These are phyloP conservation scores for Pulveroboletus sp. DNA, from an alignment of 768 basidiomycete genomes.

Conservation along the genomic window DNA sequence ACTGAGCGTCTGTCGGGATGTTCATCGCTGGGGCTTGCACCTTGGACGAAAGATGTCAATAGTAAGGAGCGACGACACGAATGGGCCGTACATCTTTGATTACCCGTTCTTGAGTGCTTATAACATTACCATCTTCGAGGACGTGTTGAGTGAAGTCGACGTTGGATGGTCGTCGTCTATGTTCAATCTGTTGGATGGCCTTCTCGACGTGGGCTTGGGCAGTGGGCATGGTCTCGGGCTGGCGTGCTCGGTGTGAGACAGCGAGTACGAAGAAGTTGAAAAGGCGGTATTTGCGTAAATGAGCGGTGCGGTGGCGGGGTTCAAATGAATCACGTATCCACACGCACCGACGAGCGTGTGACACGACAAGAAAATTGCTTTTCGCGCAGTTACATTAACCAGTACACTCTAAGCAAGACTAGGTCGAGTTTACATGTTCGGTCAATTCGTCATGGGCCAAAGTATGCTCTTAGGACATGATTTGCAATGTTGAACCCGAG, in stretches of 20 bases:
- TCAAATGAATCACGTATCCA: conserved; percentile 17
- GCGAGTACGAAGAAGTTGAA: conserved; percentile 4
- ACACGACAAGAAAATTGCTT: neutral
- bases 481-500: conserved; percentile 89
- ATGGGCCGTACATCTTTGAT: conserved; percentile 77
- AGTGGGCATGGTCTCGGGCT: conserved; percentile 28
- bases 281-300: conserved; percentile 15
- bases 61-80: conserved; percentile 2
- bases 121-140: conserved; percentile 86
- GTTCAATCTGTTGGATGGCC: conserved; percentile 36
- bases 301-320: conserved; percentile 22
- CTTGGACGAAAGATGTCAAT: conserved; percentile 35
- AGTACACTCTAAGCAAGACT: neutral
- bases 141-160: conserved; percentile 91
- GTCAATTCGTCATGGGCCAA: conserved; percentile 41
- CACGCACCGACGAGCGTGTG: neutral
- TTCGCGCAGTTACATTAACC: conserved; percentile 12
- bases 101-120: conserved; percentile 92
- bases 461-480: conserved; percentile 76
- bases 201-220: conserved; percentile 33
- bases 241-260: neutral
- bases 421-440: neutral
- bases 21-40: conserved; percentile 97
- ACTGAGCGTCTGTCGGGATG: conserved; percentile 89
- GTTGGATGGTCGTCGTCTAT: conserved; percentile 47